Conservation (phyloP, 345 rosid genomes). For the Corchorus olitorius region DNA sequence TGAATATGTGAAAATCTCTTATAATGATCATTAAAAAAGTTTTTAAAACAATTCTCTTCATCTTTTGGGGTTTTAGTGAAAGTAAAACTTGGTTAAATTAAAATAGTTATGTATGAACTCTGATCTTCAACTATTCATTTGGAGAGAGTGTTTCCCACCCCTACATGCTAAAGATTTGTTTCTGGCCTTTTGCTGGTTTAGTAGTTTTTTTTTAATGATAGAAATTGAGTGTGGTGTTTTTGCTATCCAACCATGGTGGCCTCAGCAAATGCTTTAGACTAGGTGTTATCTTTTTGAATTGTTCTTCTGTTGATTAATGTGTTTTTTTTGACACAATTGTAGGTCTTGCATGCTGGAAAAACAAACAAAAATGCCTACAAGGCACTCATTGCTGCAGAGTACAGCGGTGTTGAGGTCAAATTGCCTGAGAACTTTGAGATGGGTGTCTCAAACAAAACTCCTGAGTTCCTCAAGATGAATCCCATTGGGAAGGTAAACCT, state of each 20-base stretch:
- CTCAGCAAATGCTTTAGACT: no score
- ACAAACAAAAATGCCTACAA: slow-evolving; percentile 72
- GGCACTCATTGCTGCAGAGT: slow-evolving; percentile 87
- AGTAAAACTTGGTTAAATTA: no score
- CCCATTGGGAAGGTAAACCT: slow-evolving; percentile 87
- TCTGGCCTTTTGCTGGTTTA: neutral
- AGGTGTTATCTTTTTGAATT: neutral
- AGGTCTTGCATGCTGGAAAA: slow-evolving; percentile 67
- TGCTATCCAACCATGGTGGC: no score
- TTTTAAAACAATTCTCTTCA: neutral
- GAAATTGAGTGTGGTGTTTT: neutral
- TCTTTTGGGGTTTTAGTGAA: no score
- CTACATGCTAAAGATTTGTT: neutral
- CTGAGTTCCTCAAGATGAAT: slow-evolving; percentile 89
- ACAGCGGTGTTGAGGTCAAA: slow-evolving; percentile 68
- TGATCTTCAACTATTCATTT: no score
- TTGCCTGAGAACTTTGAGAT: slow-evolving; percentile 64
- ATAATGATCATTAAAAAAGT: neutral
- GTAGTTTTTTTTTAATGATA: neutral
- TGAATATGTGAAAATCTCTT: neutral
- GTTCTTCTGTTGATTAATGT: neutral
- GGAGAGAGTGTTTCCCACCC: no score
- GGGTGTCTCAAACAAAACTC: slow-evolving; percentile 86
- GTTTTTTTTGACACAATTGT: slow-evolving; percentile 20
- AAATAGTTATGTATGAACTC: no score